Percentiles rank a stretch among this genome's conserved stretches.
Conservation (phyloP, 1,284 basidiomycete genomes). For the Malassezia nana region DNA sequence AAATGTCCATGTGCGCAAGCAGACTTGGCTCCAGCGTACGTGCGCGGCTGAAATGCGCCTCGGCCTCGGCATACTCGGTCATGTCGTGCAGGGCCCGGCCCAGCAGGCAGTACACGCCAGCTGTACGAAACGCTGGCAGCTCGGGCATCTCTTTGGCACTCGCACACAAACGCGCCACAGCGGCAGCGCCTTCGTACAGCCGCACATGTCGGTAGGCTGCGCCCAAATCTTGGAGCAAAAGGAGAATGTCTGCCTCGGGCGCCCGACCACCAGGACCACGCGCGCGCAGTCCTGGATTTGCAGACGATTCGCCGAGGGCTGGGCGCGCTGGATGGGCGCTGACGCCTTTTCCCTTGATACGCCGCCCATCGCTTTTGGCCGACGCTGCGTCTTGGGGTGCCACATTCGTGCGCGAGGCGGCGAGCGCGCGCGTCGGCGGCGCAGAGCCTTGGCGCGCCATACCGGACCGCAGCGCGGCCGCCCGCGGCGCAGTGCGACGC, state of each 20-base stretch:
- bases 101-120: conserved; percentile 28
- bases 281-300: not conserved
- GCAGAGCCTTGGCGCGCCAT: conserved; percentile 4
- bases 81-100: conserved; percentile 36
- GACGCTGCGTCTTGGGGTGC: not conserved
- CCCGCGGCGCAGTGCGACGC: conserved; percentile 15
- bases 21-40: conserved; percentile 28
- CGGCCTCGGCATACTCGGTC: conserved; percentile 34
- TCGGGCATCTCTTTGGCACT: not conserved
- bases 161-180: conserved; percentile 19
- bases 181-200: conserved; percentile 23
- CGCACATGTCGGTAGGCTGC: conserved; percentile 35
- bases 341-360: not conserved
- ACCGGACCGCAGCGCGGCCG: conserved; percentile 15
- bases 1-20: conserved; percentile 40
- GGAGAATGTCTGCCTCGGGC: conserved; percentile 12
- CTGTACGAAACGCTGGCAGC: conserved; percentile 17
- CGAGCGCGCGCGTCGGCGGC: conserved; percentile 7
- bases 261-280: not conserved
- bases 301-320: not conserved
- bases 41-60: conserved; percentile 27
- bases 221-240: conserved; percentile 24
- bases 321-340: not conserved
- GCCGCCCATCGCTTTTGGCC: conserved; percentile 4
- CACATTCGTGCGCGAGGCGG: conserved; percentile 9